These are phyloP conservation scores for Claviceps purpurea DNA, from an alignment of 2,329 filamentous ascomycete species.

Conservation along the genomic window DNA sequence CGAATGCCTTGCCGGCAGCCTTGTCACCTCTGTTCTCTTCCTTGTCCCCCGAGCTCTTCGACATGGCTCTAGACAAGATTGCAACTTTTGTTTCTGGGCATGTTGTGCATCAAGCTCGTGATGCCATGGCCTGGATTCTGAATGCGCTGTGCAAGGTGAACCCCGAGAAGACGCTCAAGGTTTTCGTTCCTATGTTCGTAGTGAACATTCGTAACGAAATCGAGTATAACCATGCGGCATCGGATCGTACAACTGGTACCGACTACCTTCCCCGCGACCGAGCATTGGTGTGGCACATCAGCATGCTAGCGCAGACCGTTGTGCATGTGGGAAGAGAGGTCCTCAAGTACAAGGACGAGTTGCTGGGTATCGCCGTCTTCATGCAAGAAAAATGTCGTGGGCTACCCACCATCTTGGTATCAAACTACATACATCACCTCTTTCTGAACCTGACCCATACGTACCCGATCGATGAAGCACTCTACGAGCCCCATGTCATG, in stretches of 20 bases:
- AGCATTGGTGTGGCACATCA: conserved; percentile 91
- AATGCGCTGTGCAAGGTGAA: conserved; percentile 94
- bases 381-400: conserved; percentile 96
- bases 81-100: conserved; percentile 84
- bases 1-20: conserved; percentile 86
- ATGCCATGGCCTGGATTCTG: conserved; percentile 97
- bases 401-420: conserved; percentile 87
- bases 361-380: conserved; percentile 82
- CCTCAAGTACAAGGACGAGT: conserved; percentile 73
- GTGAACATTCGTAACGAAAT: conserved; percentile 92
- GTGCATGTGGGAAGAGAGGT: conserved; percentile 90
- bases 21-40: conserved; percentile 83
- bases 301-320: conserved; percentile 94
- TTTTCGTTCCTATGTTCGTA: conserved; percentile 80
- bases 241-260: conserved; percentile 81
- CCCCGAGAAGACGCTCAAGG: conserved; percentile 81
- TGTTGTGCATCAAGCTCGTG: conserved; percentile 90
- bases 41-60: conserved; percentile 84
- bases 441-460: conserved; percentile 89
- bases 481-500: conserved; percentile 71
- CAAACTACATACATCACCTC: conserved; percentile 94
- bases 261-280: conserved; percentile 89
- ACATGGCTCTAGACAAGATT: conserved; percentile 82
- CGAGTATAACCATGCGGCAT: conserved; percentile 89
- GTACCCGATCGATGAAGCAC: conserved; percentile 77